A percentile compares a stretch with the other conserved stretches of the same genome.
Evolutionary conservation across 2,329 filamentous ascomycete genomes (phyloP).

Genomic region (Paramyrothecium roridum): DNA sequence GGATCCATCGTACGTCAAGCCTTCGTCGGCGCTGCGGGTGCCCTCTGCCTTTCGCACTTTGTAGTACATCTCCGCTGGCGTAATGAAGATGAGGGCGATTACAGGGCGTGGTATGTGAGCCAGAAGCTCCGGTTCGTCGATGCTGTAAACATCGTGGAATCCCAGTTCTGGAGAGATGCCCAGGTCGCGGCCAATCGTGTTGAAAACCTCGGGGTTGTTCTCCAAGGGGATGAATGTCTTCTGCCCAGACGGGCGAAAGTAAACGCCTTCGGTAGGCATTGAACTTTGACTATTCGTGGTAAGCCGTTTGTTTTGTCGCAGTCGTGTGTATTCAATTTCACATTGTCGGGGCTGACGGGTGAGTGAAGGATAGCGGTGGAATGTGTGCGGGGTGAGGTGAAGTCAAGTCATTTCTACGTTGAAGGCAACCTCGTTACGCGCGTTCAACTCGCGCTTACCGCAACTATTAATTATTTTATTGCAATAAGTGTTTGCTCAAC

Average conservation of each 20-base stretch:
- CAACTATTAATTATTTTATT: not conserved
- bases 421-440: not conserved
- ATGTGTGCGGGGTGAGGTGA: not conserved
- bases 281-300: not conserved
- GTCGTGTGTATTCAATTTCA: too few relatives aligned
- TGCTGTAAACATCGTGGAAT: slow-evolving; percentile 80
- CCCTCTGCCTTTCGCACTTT: slow-evolving; percentile 27
- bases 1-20: slow-evolving; percentile 26
- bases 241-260: slow-evolving; percentile 20
- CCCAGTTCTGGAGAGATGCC: slow-evolving; percentile 65
- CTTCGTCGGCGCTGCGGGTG: slow-evolving; percentile 14
- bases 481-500: not conserved
- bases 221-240: slow-evolving; percentile 40
- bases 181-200: slow-evolving; percentile 65
- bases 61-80: slow-evolving; percentile 57
- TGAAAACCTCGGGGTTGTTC: slow-evolving; percentile 77
- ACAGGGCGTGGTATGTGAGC: slow-evolving; percentile 69
- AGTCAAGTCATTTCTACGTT: not conserved
- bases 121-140: slow-evolving; percentile 75
- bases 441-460: not conserved
- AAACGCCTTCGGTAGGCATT: slow-evolving; percentile 27
- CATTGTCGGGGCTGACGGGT: too few relatives aligned
- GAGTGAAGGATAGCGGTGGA: not conserved
- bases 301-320: not conserved
- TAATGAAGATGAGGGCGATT: slow-evolving; percentile 75